Evolutionary conservation across 2,329 filamentous ascomycete genomes (phyloP).

Genomic region (Aquanectria penicillioides): DNA sequence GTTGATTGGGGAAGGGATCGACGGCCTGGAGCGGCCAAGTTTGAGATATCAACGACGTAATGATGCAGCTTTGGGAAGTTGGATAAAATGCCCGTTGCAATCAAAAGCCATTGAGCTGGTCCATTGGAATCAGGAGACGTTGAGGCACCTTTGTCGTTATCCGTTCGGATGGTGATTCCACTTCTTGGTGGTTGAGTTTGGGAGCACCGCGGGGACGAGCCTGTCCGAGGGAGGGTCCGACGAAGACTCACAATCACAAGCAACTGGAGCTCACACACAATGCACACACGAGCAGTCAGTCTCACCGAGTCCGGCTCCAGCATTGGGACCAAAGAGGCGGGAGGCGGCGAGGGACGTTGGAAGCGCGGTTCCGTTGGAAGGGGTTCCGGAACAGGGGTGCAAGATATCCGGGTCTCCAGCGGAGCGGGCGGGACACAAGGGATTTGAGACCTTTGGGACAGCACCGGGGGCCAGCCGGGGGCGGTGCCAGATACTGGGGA

Average conservation of each 20-base stretch:
- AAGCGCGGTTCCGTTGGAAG: constrained; percentile 9
- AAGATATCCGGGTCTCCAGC: constrained; percentile 13
- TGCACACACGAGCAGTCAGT: too few species aligned
- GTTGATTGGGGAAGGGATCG: background rate
- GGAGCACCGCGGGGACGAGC: constrained; percentile 20
- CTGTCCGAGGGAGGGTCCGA: constrained; percentile 17
- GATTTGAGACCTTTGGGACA: constrained; percentile 27
- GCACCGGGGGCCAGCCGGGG: constrained; percentile 30
- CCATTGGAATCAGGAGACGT: too few species aligned
- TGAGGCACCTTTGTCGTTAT: constrained; percentile 30
- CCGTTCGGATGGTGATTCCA: constrained; percentile 27
- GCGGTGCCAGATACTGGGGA: constrained; percentile 35
- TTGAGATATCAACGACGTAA: background rate
- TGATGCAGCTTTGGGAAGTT: background rate
- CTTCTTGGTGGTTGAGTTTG: constrained; percentile 25
- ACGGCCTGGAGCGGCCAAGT: background rate
- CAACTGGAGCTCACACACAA: too few species aligned
- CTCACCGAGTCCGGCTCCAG: constrained; percentile 1
- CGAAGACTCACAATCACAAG: too few species aligned
- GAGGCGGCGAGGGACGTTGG: constrained; percentile 20
- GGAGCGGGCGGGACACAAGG: constrained; percentile 15
- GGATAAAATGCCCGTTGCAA: background rate
- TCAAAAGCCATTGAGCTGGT: constrained; percentile 1
- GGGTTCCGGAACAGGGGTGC: constrained; percentile 14
- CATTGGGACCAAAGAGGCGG: constrained; percentile 11